A percentile compares a stretch with the other conserved stretches of the same genome.
These are phyloP conservation scores for Arthrobotrys iridis DNA, from an alignment of 2,329 filamentous ascomycete genomes.

Conservation along the genomic window DNA sequence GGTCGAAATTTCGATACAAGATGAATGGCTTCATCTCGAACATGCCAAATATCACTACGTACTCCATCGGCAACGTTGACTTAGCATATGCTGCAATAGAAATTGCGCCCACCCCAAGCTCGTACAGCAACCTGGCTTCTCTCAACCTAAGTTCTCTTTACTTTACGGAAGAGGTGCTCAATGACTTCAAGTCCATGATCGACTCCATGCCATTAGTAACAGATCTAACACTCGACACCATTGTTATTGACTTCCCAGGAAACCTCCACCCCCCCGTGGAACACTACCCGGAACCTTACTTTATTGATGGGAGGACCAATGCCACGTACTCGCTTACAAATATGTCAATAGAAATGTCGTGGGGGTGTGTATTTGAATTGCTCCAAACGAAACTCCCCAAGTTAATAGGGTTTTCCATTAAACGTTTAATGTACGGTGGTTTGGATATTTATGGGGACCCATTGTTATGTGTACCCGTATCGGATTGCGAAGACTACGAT, in stretches of 20 bases:
- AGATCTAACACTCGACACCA: not conserved
- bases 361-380: not conserved
- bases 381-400: not conserved
- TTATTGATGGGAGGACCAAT: no score
- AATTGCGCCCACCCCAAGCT: not conserved
- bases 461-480: not conserved
- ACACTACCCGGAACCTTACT: not conserved
- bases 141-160: not conserved
- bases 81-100: not conserved
- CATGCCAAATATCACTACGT: not conserved
- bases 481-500: not conserved
- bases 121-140: not conserved
- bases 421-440: not conserved
- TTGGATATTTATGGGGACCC: no score
- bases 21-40: not conserved
- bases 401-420: not conserved
- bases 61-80: not conserved
- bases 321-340: not conserved
- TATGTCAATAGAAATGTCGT: not conserved
- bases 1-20: not conserved
- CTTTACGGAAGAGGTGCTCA: not conserved
- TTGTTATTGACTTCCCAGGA: not conserved
- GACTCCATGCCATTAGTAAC: not conserved
- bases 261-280: not conserved
- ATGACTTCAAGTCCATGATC: not conserved